Percentiles rank a stretch among this genome's conserved stretches.
Evolutionary conservation across 2,329 filamentous ascomycete species (phyloP).

Genomic region (Sporothrix variecibatus): DNA sequence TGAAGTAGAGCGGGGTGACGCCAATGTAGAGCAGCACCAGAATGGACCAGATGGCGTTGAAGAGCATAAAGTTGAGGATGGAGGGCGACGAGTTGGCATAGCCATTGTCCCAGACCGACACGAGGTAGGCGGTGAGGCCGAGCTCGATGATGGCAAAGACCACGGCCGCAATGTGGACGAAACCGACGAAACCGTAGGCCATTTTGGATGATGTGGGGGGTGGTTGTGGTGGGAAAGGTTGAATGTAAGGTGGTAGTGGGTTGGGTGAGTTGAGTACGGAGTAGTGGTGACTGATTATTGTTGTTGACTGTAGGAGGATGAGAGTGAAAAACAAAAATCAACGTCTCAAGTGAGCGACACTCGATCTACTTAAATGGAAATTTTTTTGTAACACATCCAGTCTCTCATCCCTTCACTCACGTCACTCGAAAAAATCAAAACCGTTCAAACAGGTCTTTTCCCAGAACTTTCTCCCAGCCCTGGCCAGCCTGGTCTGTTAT

Average conservation of each 20-base stretch:
- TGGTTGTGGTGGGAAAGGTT: not conserved
- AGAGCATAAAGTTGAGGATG: slow-evolving; percentile 75
- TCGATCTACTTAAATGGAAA: slow-evolving; percentile 8
- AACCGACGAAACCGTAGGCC: slow-evolving; percentile 58
- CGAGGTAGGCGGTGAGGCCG: slow-evolving; percentile 71
- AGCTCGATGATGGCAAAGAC: slow-evolving; percentile 73
- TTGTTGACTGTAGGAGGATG: not conserved
- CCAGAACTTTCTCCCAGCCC: not conserved
- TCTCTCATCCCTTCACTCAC: not conserved
- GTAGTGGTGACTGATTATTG: not conserved
- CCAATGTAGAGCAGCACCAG: slow-evolving; percentile 71
- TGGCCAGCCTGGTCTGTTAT: not conserved
- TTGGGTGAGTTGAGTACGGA: not conserved
- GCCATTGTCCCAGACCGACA: slow-evolving; percentile 48
- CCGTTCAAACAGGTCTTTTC: not conserved
- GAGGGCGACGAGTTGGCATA: slow-evolving; percentile 47
- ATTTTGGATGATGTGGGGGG: slow-evolving; percentile 41
- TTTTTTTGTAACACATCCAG: not conserved
- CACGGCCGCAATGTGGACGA: slow-evolving; percentile 66
- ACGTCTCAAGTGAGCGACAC: not conserved
- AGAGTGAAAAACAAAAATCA: not conserved
- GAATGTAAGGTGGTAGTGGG: not conserved
- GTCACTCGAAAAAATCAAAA: not conserved
- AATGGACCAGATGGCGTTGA: slow-evolving; percentile 74
- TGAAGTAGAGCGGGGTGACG: slow-evolving; percentile 64